Conservation (phyloP, 306 rosid genomes). For the Herpetospermum pedunculosum region DNA sequence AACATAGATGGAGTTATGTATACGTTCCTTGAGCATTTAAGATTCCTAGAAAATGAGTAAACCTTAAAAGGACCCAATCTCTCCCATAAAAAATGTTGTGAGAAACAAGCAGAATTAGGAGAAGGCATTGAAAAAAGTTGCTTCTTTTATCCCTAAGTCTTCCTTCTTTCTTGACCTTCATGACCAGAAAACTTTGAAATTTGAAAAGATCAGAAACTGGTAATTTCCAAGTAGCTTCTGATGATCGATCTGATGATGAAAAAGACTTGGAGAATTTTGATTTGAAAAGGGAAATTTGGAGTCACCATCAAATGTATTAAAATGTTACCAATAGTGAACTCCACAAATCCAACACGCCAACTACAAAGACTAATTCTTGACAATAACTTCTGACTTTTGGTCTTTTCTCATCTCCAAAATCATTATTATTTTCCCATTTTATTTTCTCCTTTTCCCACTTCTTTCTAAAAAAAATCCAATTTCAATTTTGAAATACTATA, state of each 20-base stretch:
- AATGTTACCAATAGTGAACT: neutral
- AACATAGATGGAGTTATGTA: too few relatives aligned
- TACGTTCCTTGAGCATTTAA: too few relatives aligned
- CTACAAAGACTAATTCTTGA: neutral
- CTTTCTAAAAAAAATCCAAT: neutral
- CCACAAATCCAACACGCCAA: neutral
- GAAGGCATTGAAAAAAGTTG: too few relatives aligned
- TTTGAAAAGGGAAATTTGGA: neutral
- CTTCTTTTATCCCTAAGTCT: too few relatives aligned
- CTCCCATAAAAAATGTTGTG: too few relatives aligned
- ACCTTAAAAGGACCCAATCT: too few relatives aligned
- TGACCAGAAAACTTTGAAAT: too few relatives aligned
- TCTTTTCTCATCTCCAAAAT: neutral
- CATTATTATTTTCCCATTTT: neutral
- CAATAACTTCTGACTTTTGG: neutral
- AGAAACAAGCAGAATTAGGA: too few relatives aligned
- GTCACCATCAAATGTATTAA: neutral
- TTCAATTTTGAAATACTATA: neutral
- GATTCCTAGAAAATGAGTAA: too few relatives aligned
- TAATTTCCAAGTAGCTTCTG: neutral
- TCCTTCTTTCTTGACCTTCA: too few relatives aligned
- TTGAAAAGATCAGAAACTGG: too few relatives aligned
- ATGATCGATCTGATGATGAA: neutral
- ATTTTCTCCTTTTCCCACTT: neutral
- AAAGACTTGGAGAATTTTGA: neutral